A percentile compares a stretch with the other conserved stretches of the same genome.
phyloP scores from a whole-genome alignment of 352 stramenopile genomes.

The Pythium dissimile region DNA sequence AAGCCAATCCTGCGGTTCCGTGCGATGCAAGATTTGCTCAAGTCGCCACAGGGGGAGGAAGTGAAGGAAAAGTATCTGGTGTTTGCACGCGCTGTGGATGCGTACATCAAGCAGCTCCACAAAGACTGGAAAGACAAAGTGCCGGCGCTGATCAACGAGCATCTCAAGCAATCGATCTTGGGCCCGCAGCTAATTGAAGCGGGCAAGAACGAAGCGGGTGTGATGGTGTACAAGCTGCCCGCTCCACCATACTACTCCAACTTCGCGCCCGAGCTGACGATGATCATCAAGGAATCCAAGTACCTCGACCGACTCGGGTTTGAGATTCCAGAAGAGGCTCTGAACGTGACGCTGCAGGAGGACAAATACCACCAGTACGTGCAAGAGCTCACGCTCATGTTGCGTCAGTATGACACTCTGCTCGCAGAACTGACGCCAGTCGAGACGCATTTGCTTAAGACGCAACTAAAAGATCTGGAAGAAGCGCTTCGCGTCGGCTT shows the following conservation, averaged over 20 bases:
- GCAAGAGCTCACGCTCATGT: constrained; percentile 89
- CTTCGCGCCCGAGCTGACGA: constrained; percentile 89
- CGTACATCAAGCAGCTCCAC: constrained; percentile 92
- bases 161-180: constrained; percentile 93
- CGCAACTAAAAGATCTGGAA: constrained; percentile 88
- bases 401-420: constrained; percentile 88
- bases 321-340: constrained; percentile 91
- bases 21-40: constrained; percentile 92
- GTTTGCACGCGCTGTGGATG: constrained; percentile 91
- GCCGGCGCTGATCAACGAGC: constrained; percentile 85
- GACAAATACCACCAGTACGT: constrained; percentile 96
- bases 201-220: constrained; percentile 71
- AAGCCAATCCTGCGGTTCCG: constrained; percentile 93
- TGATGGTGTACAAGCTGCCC: constrained; percentile 82
- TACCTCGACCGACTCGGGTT: constrained; percentile 95
- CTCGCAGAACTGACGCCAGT: constrained; percentile 84
- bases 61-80: constrained; percentile 94
- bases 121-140: constrained; percentile 92
- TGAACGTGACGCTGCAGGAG: constrained; percentile 96
- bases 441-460: constrained; percentile 86
- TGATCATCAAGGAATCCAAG: constrained; percentile 96
- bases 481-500: constrained; percentile 88
- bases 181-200: constrained; percentile 75
- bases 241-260: constrained; percentile 92
- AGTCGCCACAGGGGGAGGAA: constrained; percentile 86